Percentiles rank a stretch among this genome's conserved stretches.
These are phyloP conservation scores for Oryza longistaminata DNA, from an alignment of 176 grass and related monocot genomes.

Conservation along the genomic window DNA sequence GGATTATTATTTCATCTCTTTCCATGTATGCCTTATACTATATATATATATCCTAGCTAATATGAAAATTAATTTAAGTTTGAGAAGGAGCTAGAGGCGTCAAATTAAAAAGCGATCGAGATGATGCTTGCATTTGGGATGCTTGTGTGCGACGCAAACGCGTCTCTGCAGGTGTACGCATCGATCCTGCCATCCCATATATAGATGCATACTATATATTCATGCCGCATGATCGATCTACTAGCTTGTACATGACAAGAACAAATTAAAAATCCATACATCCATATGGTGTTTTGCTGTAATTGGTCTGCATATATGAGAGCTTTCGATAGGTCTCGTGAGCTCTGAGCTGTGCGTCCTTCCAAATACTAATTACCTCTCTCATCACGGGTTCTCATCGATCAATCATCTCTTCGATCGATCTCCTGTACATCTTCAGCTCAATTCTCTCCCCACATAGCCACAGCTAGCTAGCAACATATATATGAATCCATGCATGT, in stretches of 20 bases:
- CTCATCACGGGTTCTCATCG: background rate
- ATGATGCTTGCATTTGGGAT: background rate
- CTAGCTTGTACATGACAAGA: too few species aligned
- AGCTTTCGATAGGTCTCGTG: background rate
- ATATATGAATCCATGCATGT: too few species aligned
- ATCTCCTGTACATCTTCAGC: background rate
- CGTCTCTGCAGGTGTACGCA: background rate
- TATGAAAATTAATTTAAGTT: background rate
- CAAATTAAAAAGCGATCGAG: background rate
- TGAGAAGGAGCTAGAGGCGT: background rate
- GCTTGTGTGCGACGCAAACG: background rate
- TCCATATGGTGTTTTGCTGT: background rate
- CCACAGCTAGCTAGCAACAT: background rate
- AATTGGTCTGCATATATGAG: background rate
- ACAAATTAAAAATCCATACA: too few species aligned
- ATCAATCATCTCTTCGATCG: background rate
- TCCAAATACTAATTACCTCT: background rate
- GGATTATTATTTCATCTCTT: too few species aligned
- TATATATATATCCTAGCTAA: background rate
- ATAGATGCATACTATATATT: background rate
- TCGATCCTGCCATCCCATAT: background rate
- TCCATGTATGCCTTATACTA: too few species aligned
- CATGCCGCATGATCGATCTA: background rate
- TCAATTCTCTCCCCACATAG: background rate
- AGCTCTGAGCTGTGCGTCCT: background rate